A percentile compares a stretch with the other conserved stretches of the same genome.
Conservation (phyloP, 1,284 basidiomycete species). For the Taiwanofungus camphoratus region DNA sequence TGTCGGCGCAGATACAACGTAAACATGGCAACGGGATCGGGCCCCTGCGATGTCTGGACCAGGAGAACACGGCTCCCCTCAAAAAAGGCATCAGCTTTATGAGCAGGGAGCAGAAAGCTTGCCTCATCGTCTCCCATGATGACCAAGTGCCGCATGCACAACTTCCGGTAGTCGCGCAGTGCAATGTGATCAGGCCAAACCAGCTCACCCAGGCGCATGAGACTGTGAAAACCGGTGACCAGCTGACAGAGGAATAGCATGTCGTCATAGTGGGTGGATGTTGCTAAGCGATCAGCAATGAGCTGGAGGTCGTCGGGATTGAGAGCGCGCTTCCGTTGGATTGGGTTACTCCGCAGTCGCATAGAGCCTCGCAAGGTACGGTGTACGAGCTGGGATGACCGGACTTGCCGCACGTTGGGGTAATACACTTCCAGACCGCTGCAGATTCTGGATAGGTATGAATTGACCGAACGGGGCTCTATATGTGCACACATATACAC, state of each 20-base stretch:
- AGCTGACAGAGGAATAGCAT: constrained; percentile 1
- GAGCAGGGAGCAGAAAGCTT: background rate
- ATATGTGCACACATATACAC: constrained; percentile 7
- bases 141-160: background rate
- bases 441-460: constrained; percentile 4
- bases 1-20: constrained; percentile 12
- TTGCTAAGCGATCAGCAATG: background rate
- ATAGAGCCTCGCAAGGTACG: background rate
- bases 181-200: constrained; percentile 3
- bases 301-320: background rate
- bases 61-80: constrained; percentile 4
- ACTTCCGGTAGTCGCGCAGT: background rate
- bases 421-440: background rate
- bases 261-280: background rate
- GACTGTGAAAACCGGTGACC: constrained; percentile 1
- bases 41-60: background rate
- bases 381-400: background rate
- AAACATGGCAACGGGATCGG: constrained; percentile 5
- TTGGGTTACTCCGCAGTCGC: background rate
- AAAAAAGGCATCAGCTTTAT: constrained; percentile 6
- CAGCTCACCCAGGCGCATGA: constrained; percentile 4
- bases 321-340: constrained; percentile 1
- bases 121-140: background rate
- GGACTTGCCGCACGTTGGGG: background rate
- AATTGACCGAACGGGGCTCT: constrained; percentile 3